Evolutionary conservation across 1,139 yeast genomes (phyloP), one percentile per base, ranked within the genome.

Genomic region (Chernovozyma aurita): DNA sequence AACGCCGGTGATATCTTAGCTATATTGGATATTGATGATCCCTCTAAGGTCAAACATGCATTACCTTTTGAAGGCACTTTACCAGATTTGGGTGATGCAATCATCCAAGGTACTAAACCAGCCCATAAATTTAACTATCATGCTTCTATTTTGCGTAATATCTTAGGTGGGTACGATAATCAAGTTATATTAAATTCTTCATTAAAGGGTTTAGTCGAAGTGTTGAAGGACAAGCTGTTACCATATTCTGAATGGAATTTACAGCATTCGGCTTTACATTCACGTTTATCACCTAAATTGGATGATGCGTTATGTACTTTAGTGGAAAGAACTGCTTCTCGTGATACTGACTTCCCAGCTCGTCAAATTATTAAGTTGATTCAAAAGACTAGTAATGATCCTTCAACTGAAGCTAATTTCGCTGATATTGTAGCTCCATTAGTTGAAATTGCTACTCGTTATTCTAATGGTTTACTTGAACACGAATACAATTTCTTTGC

Each of bases 1-100:
- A 79, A 79, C 52, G 97, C 97, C 34, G 98, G 98, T 64, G 98
- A 92, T 57, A 90, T 94, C 45, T 77, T 92, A 56, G 98, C 97
- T 24, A 92, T 92, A 44, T 73, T 92, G 49, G 83, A 97, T 22
- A 73, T 92, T 43, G 98, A 94, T 58, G 98, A 92, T 59, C 97
- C 98, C 43, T 81, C 95, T 6, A 88, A 87, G 67, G 98, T 92
- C 38, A 92, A 92, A 61, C 98, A 90, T 55, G 98, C 99, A 33
- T 69, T 82, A 58, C 96, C 97, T 34, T 92, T 76, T 53, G 96
- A 88, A 61, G 97, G 97, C 34, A 88, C 95, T 53, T 70, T 94
- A 47, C 97, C 97, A 17, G 86, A 81, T 25, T 68, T 82, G 48
- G 97, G 97, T 38, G 73, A 85, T 26, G 95, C 97, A 45, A 75